Conservation (phyloP, 805 yeast genomes). For the Jamesozyma lodderae region DNA sequence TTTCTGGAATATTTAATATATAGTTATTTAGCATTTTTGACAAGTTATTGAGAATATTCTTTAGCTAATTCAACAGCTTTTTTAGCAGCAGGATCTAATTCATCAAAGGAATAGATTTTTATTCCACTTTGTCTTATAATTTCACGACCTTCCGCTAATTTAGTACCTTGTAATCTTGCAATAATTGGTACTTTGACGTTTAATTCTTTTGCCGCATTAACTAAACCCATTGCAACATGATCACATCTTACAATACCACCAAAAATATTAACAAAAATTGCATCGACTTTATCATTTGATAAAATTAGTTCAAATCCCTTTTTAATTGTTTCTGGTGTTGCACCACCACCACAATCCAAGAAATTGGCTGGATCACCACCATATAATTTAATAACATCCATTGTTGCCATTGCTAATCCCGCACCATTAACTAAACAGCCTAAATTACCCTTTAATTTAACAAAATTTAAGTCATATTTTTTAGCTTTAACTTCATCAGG, state of each 20-base stretch:
- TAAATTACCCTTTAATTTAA: constrained; percentile 95
- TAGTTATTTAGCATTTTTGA: neutral
- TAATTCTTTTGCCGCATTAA: constrained; percentile 88
- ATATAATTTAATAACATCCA: constrained; percentile 96
- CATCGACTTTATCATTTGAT: constrained; percentile 80
- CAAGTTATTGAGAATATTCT: constrained; percentile 3
- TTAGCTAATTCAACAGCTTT: constrained; percentile 73
- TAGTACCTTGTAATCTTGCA: constrained; percentile 98
- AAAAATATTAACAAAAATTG: constrained; percentile 95
- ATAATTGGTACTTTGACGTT: constrained; percentile 89
- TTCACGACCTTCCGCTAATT: constrained; percentile 79
- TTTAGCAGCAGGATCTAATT: constrained; percentile 95
- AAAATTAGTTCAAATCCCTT: constrained; percentile 91
- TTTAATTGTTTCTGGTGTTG: constrained; percentile 96
- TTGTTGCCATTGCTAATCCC: constrained; percentile 99
- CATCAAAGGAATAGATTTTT: constrained; percentile 83
- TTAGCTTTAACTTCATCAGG: constrained; percentile 93
- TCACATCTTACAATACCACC: constrained; percentile 99
- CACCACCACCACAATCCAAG: constrained; percentile 99
- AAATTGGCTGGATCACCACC: constrained; percentile 99
- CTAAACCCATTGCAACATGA: constrained; percentile 95
- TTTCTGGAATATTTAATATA: too few species aligned
- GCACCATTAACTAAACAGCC: constrained; percentile 99
- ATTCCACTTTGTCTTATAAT: constrained; percentile 82
- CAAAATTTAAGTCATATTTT: constrained; percentile 84